Base-by-base conservation (phyloP, 805 yeast species). In the Lachancea lanzarotensis region DNA sequence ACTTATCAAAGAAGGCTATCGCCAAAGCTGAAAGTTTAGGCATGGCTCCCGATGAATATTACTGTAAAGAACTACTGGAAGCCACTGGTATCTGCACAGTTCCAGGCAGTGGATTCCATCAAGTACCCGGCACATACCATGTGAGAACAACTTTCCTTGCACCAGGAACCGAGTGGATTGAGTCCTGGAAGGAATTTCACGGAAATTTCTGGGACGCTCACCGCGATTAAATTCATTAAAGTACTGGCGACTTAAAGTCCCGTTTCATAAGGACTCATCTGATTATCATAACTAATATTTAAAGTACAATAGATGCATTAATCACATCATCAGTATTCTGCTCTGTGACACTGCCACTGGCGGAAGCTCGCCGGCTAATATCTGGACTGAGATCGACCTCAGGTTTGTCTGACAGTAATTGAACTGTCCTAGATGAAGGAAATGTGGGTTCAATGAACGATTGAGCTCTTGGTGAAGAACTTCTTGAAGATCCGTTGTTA, bases 41-140 rank as follows among this genome's bases (percentile, higher is more conserved):
- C 19, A 60, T 78, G 56, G 70, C 75, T 36, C 83, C 95, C 17
- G 98, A 93, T 64, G 96, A 85, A 63, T 79, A 84, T 52, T 93
- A 93, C 70, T 90, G 97, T 66, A 73, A 83, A 61, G 82, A 83
- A 54, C 71, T 93, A 47, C 74, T 93, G 53, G 91, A 91, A 52
- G 65, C 69, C 38, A 89, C 98, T 6, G 99, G 99, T 55, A 88
- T 93, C 49, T 93, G 99, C 68, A 87, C 95, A 36, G 95, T 93
- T 50, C 98, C 99, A 26, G 99, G 98, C 34, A 80, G 88, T 29
- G 99, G 99, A 0, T 93, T 93, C 57, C 97, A 98, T 27, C 98
- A 93, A 68, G 83, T 74, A 39, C 81, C 81, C 39, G 95, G 88
- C 17, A 89, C 97, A 3, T 84, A 74, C 69, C 99, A 93, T 62